These are phyloP conservation scores for Tylopilus intermedius DNA, from an alignment of 768 basidiomycete genomes.

Conservation along the genomic window DNA sequence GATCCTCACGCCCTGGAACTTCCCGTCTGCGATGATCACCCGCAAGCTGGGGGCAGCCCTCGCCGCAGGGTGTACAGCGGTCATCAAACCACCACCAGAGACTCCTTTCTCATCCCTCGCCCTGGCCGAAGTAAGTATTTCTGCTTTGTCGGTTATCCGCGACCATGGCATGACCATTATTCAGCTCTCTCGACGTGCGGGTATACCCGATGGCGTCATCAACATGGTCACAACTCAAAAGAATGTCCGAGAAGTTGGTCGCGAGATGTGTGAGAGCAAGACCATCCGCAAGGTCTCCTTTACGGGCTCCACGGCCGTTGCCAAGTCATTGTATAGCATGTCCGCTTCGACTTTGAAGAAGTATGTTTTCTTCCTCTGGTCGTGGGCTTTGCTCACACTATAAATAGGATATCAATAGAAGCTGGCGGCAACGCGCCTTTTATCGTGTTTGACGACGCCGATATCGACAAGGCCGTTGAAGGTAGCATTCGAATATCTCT, in stretches of 20 bases:
- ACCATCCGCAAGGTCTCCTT: constrained; percentile 85
- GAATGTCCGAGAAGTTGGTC: constrained; percentile 81
- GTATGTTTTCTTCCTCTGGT: constrained; percentile 34
- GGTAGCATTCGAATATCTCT: constrained; percentile 36
- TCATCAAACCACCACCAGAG: constrained; percentile 93
- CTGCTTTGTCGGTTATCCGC: background rate
- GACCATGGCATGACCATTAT: background rate
- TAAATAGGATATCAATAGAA: constrained; percentile 61
- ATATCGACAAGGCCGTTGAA: constrained; percentile 86
- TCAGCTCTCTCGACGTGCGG: constrained; percentile 82
- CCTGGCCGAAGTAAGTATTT: constrained; percentile 66
- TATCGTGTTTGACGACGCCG: constrained; percentile 95
- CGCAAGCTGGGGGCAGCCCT: constrained; percentile 87
- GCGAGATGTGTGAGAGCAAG: constrained; percentile 90
- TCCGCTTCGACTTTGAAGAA: constrained; percentile 79
- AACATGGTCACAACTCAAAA: constrained; percentile 89
- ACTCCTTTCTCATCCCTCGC: constrained; percentile 92
- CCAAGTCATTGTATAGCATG: constrained; percentile 68
- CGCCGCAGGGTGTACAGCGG: constrained; percentile 93
- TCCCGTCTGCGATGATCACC: constrained; percentile 92
- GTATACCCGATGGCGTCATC: constrained; percentile 90
- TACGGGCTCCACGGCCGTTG: constrained; percentile 82
- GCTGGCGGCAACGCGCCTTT: constrained; percentile 95
- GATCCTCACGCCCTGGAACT: constrained; percentile 87
- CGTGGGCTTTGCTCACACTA: constrained; percentile 1